Evolutionary conservation across 495 filamentous ascomycete species (phyloP).

Genomic region (Lepidopterella palustris): DNA sequence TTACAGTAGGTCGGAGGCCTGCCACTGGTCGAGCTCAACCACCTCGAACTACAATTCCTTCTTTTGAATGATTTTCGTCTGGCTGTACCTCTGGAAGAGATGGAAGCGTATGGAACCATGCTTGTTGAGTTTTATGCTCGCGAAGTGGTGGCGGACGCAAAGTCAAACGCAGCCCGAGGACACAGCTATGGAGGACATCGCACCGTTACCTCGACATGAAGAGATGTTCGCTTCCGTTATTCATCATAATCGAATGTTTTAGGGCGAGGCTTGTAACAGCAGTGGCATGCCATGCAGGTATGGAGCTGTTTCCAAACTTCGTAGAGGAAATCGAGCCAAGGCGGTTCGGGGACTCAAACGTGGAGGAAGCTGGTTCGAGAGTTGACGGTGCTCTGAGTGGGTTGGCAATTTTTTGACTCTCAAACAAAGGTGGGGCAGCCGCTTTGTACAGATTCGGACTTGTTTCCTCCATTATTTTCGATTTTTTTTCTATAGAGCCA

Average conservation of each 20-base stretch:
- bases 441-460: not conserved
- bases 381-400: not conserved
- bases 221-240: not conserved
- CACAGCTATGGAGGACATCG: not conserved
- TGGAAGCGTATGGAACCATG: conserved; percentile 98
- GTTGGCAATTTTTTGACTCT: not conserved
- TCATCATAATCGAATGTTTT: not conserved
- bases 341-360: not conserved
- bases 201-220: not conserved
- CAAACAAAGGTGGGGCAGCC: not conserved
- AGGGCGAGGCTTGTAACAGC: not conserved
- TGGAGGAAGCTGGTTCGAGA: not conserved
- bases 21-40: conserved; percentile 93
- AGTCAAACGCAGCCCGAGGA: not conserved
- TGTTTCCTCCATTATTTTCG: not conserved
- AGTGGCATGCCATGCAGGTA: not conserved
- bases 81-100: conserved; percentile 85
- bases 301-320: not conserved
- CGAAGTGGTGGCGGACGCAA: conserved; percentile 73
- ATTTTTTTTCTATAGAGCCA: not conserved
- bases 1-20: conserved; percentile 77
- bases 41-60: conserved; percentile 94
- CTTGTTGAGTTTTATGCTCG: conserved; percentile 96
- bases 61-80: conserved; percentile 96
- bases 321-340: not conserved